Evolutionary conservation across 164 flowering plant species (phyloP).

Genomic region (Pachysandra terminalis): DNA sequence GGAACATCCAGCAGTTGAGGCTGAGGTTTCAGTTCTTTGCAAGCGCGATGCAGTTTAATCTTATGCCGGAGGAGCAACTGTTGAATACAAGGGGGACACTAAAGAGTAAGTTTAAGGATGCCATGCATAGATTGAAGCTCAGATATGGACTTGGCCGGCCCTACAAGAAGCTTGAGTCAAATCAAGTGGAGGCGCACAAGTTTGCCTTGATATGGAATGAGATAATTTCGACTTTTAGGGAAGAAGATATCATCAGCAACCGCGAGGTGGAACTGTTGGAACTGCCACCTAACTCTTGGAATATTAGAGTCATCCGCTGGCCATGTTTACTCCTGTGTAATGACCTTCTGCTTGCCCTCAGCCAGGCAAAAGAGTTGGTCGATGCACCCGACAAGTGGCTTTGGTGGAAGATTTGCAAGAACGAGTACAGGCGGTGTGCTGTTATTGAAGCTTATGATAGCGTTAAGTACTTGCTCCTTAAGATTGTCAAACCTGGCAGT

Average conservation of each 20-base stretch:
- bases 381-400: slow-evolving; percentile 50
- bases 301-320: slow-evolving; percentile 87
- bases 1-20: slow-evolving; percentile 68
- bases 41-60: slow-evolving; percentile 87
- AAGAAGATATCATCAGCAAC: slow-evolving; percentile 85
- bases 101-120: slow-evolving; percentile 61
- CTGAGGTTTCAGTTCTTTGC: slow-evolving; percentile 95
- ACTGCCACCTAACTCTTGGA: slow-evolving; percentile 72
- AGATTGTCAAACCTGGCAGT: slow-evolving; percentile 43
- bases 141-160: slow-evolving; percentile 84
- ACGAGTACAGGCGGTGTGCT: slow-evolving; percentile 84
- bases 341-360: slow-evolving; percentile 83
- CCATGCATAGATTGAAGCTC: slow-evolving; percentile 62
- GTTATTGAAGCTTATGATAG: slow-evolving; percentile 86
- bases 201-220: slow-evolving; percentile 94
- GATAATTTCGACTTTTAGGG: slow-evolving; percentile 61
- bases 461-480: slow-evolving; percentile 55
- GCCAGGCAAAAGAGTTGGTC: slow-evolving; percentile 65
- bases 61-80: slow-evolving; percentile 75
- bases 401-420: slow-evolving; percentile 69
- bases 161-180: slow-evolving; percentile 72
- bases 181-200: slow-evolving; percentile 66
- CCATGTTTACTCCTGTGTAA: slow-evolving; percentile 88
- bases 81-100: slow-evolving; percentile 33
- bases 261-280: slow-evolving; percentile 80